These are phyloP conservation scores for Boletus subcaerulescens DNA, from an alignment of 768 basidiomycete species.

Conservation along the genomic window DNA sequence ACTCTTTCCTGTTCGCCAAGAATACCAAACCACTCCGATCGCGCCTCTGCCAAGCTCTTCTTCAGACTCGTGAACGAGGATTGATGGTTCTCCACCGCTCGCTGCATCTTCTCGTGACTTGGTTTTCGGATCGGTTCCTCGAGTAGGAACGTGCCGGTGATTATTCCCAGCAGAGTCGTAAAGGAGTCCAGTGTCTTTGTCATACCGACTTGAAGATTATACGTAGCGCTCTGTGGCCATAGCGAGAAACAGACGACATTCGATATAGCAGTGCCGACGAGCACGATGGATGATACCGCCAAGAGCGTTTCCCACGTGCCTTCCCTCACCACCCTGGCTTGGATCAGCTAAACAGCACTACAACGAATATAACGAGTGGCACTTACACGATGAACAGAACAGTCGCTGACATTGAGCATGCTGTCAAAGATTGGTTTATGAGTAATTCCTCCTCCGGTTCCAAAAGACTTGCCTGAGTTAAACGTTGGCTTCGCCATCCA, in stretches of 20 bases:
- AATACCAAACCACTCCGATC: constrained; percentile 67
- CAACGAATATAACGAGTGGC: neutral
- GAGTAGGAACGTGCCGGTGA: constrained; percentile 84
- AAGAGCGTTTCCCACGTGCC: constrained; percentile 75
- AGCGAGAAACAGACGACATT: constrained; percentile 82
- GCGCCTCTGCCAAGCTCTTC: constrained; percentile 81
- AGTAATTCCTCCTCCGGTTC: neutral
- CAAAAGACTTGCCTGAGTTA: constrained; percentile 62
- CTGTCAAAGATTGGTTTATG: constrained; percentile 33
- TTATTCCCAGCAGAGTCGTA: constrained; percentile 75
- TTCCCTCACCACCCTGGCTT: constrained; percentile 75
- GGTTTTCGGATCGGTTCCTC: constrained; percentile 60
- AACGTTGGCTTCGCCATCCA: constrained; percentile 90
- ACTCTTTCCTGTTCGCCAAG: constrained; percentile 23
- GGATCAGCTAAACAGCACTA: neutral
- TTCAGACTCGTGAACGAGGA: constrained; percentile 87
- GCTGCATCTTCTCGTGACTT: constrained; percentile 63
- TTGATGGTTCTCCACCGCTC: constrained; percentile 83
- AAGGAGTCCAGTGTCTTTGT: constrained; percentile 84
- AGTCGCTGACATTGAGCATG: constrained; percentile 82
- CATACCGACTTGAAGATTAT: constrained; percentile 82
- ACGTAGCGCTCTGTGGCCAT: constrained; percentile 84
- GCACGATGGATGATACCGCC: constrained; percentile 72
- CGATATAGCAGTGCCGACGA: constrained; percentile 71
- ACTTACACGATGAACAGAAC: constrained; percentile 79